Evolutionary conservation across 371 early-diverging fungal species (phyloP), one percentile per base, ranked within the genome.

Genomic region (Mortierella sp.): DNA sequence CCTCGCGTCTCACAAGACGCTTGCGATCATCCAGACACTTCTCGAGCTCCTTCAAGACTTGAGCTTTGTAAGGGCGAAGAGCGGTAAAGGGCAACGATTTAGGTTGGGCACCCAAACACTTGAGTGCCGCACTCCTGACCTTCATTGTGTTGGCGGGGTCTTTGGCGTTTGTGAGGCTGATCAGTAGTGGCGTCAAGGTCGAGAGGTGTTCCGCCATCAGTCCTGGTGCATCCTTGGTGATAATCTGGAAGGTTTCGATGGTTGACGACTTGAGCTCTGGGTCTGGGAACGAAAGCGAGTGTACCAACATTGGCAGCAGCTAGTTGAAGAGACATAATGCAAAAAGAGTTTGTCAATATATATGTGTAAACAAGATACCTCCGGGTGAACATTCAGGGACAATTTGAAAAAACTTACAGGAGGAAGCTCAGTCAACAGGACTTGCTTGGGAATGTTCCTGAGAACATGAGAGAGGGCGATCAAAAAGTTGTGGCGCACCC

Each of bases 1-100:
- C 99, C 81, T 95, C 96, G 72, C 92, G 91, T 80, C 99, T 88
- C 24, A 99, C 98, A 44, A 94, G 72, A 48, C 98, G 92, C 89
- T 98, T 98, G 43, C 88, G 93, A 80, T 99, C 99, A 83, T 98
- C 98, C 77, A 98, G 81, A 0, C 93, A 89, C 37, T 72, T 80
- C 24, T 88, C 90, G 34, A 97, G 87, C 40, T 93, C 93, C 31
- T 88, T 85, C 5, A 96, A 73, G 0, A 98, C 94, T 53, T 79
- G 88, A 13, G 79, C 77, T 80, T 93, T 93, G 75, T 93, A 91
- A 0, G 96, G 94, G 31, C 88, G 87, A 26, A 97, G 81, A 0
- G 89, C 89, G 14, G 93, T 88, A 76, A 90, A 93, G 11, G 91
- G 82, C 51, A 96, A 82, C 31, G 89, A 86, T n/a, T 88, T 83